These are phyloP conservation scores for Cucumis sativus DNA, from an alignment of 306 rosid species.

Conservation along the genomic window DNA sequence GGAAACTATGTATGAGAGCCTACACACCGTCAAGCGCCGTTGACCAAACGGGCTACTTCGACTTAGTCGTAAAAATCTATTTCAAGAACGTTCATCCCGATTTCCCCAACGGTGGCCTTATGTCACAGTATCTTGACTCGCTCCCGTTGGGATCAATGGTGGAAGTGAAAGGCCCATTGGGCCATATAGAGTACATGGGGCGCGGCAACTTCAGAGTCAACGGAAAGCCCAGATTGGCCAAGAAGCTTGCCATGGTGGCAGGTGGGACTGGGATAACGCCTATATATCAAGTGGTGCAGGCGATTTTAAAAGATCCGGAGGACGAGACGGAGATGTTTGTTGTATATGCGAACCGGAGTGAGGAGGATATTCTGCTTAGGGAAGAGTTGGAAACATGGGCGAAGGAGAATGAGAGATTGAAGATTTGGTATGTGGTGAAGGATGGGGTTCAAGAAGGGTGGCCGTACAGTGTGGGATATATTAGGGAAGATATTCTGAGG, in stretches of 20 bases:
- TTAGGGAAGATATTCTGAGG: constrained; percentile 43
- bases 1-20: constrained; percentile 78
- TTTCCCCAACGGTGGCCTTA: constrained; percentile 62
- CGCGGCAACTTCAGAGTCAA: constrained; percentile 43
- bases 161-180: constrained; percentile 72
- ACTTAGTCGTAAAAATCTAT: constrained; percentile 60
- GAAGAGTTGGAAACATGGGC: constrained; percentile 72
- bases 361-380: constrained; percentile 62
- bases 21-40: constrained; percentile 56
- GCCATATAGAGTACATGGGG: constrained; percentile 67
- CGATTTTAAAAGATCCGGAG: constrained; percentile 48
- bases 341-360: constrained; percentile 58
- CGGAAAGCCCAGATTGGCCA: constrained; percentile 39
- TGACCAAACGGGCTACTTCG: constrained; percentile 57
- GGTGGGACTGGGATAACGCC: constrained; percentile 94
- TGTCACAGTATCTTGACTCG: constrained; percentile 65
- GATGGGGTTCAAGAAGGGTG: constrained; percentile 40
- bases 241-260: constrained; percentile 54
- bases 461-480: constrained; percentile 55
- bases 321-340: constrained; percentile 63
- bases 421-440: constrained; percentile 71
- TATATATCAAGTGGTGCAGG: constrained; percentile 61
- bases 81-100: constrained; percentile 52
- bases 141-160: constrained; percentile 31
- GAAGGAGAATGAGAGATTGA: constrained; percentile 28